Conservation (phyloP, 2,329 filamentous ascomycete species). For the Fusarium denticulatum region DNA sequence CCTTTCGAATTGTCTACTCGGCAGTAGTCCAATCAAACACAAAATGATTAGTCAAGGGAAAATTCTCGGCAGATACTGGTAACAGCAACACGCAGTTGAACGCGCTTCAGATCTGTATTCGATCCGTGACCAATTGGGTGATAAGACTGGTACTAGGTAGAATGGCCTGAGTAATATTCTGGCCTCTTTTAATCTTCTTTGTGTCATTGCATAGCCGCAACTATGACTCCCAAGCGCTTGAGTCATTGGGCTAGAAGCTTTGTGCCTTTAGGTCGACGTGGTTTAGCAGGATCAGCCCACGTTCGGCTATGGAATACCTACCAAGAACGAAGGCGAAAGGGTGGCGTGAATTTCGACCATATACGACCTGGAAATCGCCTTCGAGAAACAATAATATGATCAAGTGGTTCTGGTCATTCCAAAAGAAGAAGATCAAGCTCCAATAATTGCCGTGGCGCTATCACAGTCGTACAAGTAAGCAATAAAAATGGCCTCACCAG, state of each 20-base stretch:
- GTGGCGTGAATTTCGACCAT: neutral
- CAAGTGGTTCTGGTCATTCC: fast-evolving
- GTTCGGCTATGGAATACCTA: neutral
- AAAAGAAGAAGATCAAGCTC: fast-evolving
- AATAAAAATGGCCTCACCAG: neutral
- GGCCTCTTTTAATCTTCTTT: fast-evolving
- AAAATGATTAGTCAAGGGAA: fast-evolving
- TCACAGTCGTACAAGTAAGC: neutral
- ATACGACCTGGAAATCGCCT: fast-evolving
- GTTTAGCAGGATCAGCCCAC: fast-evolving
- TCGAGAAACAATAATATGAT: fast-evolving
- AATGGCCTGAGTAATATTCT: neutral
- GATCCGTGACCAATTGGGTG: neutral
- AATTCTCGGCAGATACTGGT: fast-evolving
- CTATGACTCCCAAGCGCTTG: neutral
- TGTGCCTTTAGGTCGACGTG: fast-evolving
- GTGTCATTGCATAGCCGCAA: fast-evolving
- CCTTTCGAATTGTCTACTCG: fast-evolving
- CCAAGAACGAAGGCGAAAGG: neutral
- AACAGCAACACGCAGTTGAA: neutral
- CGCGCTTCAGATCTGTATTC: neutral
- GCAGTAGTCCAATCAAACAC: fast-evolving
- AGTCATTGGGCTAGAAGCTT: fast-evolving
- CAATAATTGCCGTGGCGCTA: fast-evolving
- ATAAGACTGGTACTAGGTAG: neutral